A percentile compares a stretch with the other conserved stretches of the same genome.
These are phyloP conservation scores for Trichosanthes truncata DNA, from an alignment of 306 rosid species.

Conservation along the genomic window DNA sequence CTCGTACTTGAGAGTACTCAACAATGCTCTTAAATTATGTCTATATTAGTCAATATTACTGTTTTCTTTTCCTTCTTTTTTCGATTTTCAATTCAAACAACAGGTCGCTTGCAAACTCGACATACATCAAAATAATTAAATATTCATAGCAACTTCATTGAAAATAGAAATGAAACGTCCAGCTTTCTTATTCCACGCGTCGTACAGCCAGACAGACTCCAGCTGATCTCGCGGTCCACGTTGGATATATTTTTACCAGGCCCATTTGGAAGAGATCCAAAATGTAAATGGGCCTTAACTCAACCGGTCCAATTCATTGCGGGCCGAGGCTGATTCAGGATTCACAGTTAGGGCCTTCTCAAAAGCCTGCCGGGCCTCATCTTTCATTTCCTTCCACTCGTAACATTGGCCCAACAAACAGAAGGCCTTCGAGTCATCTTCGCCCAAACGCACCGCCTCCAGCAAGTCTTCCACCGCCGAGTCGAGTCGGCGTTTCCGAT, in stretches of 20 bases:
- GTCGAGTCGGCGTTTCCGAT: conserved; percentile 43
- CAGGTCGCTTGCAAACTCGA: too few relatives aligned
- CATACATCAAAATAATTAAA: too few relatives aligned
- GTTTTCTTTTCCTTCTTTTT: too few relatives aligned
- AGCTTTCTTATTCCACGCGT: not conserved
- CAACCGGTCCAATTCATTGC: conserved; percentile 22
- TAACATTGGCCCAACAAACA: conserved; percentile 55
- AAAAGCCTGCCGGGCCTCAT: conserved; percentile 34
- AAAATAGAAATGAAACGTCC: not conserved
- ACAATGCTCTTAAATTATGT: too few relatives aligned
- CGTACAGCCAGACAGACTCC: too few relatives aligned
- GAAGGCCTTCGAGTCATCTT: conserved; percentile 18
- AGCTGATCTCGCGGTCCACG: too few relatives aligned
- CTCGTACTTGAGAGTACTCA: too few relatives aligned
- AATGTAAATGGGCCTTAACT: not conserved
- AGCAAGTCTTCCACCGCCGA: conserved; percentile 53
- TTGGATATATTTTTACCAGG: not conserved
- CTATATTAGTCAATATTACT: too few relatives aligned
- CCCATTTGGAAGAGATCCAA: not conserved
- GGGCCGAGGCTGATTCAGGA: conserved; percentile 30
- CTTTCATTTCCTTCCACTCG: conserved; percentile 44
- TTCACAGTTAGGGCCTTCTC: conserved; percentile 26
- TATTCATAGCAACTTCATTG: too few relatives aligned
- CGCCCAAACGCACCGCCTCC: conserved; percentile 25
- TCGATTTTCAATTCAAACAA: too few relatives aligned